Evolutionary conservation across 2,329 filamentous ascomycete genomes (phyloP), one percentile per base, ranked within the genome.

Genomic region (Claviceps africana): DNA sequence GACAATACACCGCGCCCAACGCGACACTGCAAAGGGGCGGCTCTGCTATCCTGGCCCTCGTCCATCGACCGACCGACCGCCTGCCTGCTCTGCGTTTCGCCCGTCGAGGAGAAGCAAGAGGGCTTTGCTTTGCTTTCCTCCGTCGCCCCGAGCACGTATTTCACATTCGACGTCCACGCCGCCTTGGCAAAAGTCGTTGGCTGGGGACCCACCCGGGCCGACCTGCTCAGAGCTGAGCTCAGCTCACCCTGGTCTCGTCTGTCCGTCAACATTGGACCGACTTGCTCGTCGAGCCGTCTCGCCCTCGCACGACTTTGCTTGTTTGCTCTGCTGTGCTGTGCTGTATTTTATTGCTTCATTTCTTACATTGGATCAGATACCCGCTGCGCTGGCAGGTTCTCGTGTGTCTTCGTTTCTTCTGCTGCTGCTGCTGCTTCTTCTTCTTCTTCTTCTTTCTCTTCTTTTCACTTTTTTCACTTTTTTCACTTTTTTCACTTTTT

Each of bases 261-360:
- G 28, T 35, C 39, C 48, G 44, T 31, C 30, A 50, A 39, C 42
- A 44, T 44, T 17, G 42, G 22, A 25, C 8, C 8, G 19, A 42
- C 45, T 9, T 8, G 33, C 33, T 48, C 25, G 46, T n/a, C 33
- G 33, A 48, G 33, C 28, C 30, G 35, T 28, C n/a, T 40, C 47
- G 13, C 40, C 33, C 50, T 47, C 44, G 22, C n/a, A 51, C 35
- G 22, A 45, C 42, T 45, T 51, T n/a, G 50, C 35, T 52, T n/a
- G 50, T 25, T 52, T 43, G 46, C 31, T 46, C 30, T 43, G 48
- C 25, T 47, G n/a, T 47, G 48, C 25, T 47, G n/a, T 47, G 31
- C 47, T 48, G 45, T 51, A 47, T 51, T 51, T 51, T 51, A 47
- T 51, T 47, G 45, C 40, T 49, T 53, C 47, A 48, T 50, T 22